Evolutionary conservation across 176 grass and related monocot species (phyloP), one percentile per base, ranked within the genome.

Genomic region (Zoysia pacifica): DNA sequence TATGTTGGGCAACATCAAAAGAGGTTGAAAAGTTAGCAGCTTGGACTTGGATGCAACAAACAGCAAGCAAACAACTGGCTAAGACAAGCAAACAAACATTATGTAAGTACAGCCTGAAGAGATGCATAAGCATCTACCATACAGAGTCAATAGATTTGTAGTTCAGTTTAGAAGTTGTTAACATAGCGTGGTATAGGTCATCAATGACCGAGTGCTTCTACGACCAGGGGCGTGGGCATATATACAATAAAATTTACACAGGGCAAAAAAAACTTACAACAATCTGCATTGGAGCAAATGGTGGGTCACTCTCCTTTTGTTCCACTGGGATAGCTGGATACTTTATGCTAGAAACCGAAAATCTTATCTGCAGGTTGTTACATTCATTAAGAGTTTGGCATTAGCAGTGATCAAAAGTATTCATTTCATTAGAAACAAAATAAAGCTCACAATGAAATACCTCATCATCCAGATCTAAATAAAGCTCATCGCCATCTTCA

Each of bases 261-360:
- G 43, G 71, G 42, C 28, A 28, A 88, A 45, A 35, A 54, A 61
- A 38, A 40, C 87, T 70, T 83, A 98, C 96, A 82, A 81, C 85
- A 60, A 98, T 93, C 69, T 93, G 83, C 96, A 98, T 94, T 52
- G 96, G 91, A 77, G 89, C 78, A 83, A 98, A 98, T 76, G 92
- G 88, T 60, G 78, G 80, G 38, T 87, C 86, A 76, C 89, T 63
- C 69, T 89, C 90, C 73, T 94, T 88, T 81, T 98, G 96, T 73
- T 93, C 96, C 47, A 91, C 56, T 62, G 96, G 96, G 74, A 93
- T 89, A 73, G 90, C 76, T 12, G 88, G 96, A 63, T 93, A 98
- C 60, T 89, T 98, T 84, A 87, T 85, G 65, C 81, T 93, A 74
- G 92, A 87, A 73, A 94, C 90, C 73, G 89, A 70, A 71, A 98